Evolutionary conservation across 768 basidiomycete species (phyloP).

Genomic region (Boletellus ananiceps): DNA sequence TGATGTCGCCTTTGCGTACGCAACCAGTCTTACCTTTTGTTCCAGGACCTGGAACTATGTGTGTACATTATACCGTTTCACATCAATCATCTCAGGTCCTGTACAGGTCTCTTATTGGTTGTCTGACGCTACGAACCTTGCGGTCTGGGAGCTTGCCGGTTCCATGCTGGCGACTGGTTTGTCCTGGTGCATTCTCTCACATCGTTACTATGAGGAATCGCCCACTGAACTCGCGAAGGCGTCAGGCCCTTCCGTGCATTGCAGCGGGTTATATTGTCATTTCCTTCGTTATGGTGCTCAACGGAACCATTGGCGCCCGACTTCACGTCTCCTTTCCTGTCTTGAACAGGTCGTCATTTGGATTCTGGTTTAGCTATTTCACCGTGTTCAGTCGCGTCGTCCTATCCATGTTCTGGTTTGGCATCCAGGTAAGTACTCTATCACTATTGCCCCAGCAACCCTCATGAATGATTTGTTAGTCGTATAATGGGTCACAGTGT

Average conservation of each 20-base stretch:
- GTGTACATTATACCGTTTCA: slow-evolving; percentile 45
- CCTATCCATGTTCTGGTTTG: slow-evolving; percentile 82
- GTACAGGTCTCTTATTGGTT: slow-evolving; percentile 23
- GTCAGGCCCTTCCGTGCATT: slow-evolving; percentile 65
- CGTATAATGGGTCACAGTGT: slow-evolving; percentile 62
- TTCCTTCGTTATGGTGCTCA: slow-evolving; percentile 71
- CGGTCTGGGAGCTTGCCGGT: slow-evolving; percentile 44
- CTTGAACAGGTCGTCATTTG: slow-evolving; percentile 78
- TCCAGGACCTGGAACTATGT: slow-evolving; percentile 54
- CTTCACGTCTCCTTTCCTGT: slow-evolving; percentile 74
- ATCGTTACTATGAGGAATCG: too few species aligned
- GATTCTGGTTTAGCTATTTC: slow-evolving; percentile 89
- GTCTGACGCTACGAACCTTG: slow-evolving; percentile 24
- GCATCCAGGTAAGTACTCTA: slow-evolving; percentile 48
- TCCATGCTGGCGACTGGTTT: slow-evolving; percentile 76
- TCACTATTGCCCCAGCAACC: neutral
- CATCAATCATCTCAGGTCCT: neutral
- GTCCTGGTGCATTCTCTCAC: slow-evolving; percentile 47
- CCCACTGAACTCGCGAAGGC: slow-evolving; percentile 33
- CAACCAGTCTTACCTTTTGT: neutral
- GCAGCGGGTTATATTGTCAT: slow-evolving; percentile 71
- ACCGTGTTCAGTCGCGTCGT: slow-evolving; percentile 73
- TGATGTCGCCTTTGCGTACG: neutral
- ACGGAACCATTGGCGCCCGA: slow-evolving; percentile 79
- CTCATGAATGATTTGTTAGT: slow-evolving; percentile 28